Percentiles rank a stretch among this genome's conserved stretches.
Conservation (phyloP, 2,329 filamentous ascomycete species). For the Colletotrichum horii region DNA sequence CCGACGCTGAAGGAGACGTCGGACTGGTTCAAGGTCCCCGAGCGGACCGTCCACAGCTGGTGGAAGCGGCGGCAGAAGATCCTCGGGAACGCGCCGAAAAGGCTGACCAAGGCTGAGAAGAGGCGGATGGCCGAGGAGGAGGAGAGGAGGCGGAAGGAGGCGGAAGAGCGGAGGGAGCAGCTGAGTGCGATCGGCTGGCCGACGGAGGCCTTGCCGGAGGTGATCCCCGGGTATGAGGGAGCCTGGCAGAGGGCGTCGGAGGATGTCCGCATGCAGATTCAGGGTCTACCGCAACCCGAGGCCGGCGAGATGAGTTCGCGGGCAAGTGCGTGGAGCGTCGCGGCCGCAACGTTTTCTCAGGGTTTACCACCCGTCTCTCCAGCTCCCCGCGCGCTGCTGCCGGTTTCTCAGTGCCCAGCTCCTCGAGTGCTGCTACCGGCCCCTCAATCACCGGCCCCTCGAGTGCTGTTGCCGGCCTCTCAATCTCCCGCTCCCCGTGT, state of each 20-base stretch:
- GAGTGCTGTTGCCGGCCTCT: not conserved
- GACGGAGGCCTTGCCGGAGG: not conserved
- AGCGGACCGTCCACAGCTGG: conserved; percentile 1
- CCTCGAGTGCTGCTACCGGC: not conserved
- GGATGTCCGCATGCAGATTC: not conserved
- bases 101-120: not conserved
- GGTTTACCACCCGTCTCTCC: not conserved
- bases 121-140: not conserved
- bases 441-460: not conserved
- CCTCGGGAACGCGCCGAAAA: not conserved
- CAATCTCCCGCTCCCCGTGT: not conserved
- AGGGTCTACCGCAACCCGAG: not conserved
- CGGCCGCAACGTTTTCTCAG: not conserved
- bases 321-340: not conserved
- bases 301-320: not conserved
- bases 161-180: not conserved
- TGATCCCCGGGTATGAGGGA: not conserved
- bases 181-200: not conserved
- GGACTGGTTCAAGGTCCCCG: conserved; percentile 3
- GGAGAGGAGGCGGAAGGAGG: not conserved
- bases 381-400: not conserved
- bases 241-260: not conserved
- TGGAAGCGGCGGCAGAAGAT: not conserved
- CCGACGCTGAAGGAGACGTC: not conserved
- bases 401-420: not conserved